These are phyloP conservation scores for Schizophyllum amplum DNA, from an alignment of 1,284 basidiomycete genomes.

Conservation along the genomic window DNA sequence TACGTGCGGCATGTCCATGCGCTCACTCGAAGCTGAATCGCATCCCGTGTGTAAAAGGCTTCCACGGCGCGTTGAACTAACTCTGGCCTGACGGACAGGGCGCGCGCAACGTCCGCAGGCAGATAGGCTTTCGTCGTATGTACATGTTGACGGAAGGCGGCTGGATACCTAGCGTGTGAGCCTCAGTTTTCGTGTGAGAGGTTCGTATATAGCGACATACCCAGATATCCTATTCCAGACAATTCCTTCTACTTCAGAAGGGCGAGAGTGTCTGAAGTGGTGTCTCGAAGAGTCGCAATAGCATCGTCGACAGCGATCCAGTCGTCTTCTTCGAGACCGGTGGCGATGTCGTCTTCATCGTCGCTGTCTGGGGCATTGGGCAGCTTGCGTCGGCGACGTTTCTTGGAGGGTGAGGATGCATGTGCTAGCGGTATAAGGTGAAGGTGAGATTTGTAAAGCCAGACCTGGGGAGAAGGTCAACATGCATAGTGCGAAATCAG, in stretches of 20 bases:
- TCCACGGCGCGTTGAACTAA: constrained; percentile 83
- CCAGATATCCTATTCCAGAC: constrained; percentile 64
- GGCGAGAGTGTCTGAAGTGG: constrained; percentile 43
- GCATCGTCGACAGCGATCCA: constrained; percentile 60
- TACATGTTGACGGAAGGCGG: constrained; percentile 57
- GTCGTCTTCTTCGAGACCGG: constrained; percentile 40
- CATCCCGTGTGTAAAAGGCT: constrained; percentile 90
- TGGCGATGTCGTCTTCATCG: constrained; percentile 34
- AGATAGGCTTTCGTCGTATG: constrained; percentile 79
- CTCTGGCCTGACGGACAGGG: constrained; percentile 55
- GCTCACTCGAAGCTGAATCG: constrained; percentile 76
- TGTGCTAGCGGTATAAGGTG: constrained; percentile 81
- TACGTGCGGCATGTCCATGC: not conserved
- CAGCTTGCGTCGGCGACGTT: constrained; percentile 36
- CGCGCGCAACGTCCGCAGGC: constrained; percentile 70
- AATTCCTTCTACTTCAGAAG: constrained; percentile 46
- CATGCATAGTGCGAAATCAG: constrained; percentile 21
- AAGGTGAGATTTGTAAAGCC: constrained; percentile 78
- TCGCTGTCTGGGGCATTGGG: constrained; percentile 36
- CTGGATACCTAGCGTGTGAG: constrained; percentile 56
- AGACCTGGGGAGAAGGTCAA: constrained; percentile 56
- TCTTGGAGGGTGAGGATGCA: constrained; percentile 55
- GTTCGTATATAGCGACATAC: constrained; percentile 27
- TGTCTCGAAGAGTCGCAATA: constrained; percentile 52
- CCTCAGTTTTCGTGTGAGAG: constrained; percentile 10